Conservation (phyloP, 2,329 filamentous ascomycete species). For the Arthrinium phaeospermum region DNA sequence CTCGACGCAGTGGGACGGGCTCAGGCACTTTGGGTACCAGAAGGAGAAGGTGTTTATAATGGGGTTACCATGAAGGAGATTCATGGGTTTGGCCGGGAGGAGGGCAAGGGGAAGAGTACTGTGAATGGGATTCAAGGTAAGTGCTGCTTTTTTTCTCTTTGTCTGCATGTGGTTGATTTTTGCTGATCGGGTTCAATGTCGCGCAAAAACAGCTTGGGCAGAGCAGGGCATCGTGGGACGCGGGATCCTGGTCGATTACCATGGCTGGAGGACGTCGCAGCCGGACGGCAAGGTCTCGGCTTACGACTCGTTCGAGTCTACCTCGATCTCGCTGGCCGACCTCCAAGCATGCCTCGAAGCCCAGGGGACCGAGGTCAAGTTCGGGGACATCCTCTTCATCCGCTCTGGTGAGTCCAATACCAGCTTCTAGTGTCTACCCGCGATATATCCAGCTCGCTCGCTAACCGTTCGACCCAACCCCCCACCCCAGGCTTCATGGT, state of each 20-base stretch:
- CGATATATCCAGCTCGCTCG: neutral
- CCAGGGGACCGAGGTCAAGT: constrained; percentile 46
- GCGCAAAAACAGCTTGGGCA: constrained; percentile 47
- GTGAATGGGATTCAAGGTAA: constrained; percentile 39
- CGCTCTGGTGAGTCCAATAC: constrained; percentile 31
- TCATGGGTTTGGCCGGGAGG: constrained; percentile 38
- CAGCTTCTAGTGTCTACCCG: no score
- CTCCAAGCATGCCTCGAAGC: constrained; percentile 49
- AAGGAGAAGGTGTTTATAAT: constrained; percentile 21
- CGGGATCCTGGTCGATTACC: constrained; percentile 20
- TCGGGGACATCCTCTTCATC: constrained; percentile 15
- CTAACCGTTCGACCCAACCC: constrained; percentile 40
- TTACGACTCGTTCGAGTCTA: constrained; percentile 37
- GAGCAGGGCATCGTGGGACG: constrained; percentile 34
- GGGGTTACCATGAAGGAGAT: constrained; percentile 48
- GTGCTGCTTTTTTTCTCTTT: constrained; percentile 44
- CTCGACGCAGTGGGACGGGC: constrained; percentile 28
- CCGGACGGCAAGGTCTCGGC: constrained; percentile 22
- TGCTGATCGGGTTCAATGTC: neutral
- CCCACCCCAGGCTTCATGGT: constrained; percentile 36
- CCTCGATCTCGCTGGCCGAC: constrained; percentile 43
- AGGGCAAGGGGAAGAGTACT: constrained; percentile 35
- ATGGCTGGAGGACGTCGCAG: constrained; percentile 50
- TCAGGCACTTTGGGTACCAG: constrained; percentile 22
- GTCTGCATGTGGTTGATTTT: neutral